Evolutionary conservation across 352 stramenopile species (phyloP).

Genomic region (Phytophthora boehmeriae): DNA sequence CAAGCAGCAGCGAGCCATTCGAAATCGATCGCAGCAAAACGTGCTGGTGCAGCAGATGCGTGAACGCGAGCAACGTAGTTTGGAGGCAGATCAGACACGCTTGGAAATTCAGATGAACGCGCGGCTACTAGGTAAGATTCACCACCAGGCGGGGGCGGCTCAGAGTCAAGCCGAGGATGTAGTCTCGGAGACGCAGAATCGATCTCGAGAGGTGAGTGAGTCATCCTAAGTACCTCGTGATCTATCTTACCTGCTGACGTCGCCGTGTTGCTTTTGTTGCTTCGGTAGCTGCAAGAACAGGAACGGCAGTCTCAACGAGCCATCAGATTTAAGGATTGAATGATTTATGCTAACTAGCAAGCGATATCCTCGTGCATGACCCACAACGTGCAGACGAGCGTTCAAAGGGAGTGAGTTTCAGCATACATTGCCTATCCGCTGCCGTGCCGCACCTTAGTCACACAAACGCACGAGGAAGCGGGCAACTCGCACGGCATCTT

Average conservation of each 20-base stretch:
- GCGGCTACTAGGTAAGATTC: constrained; percentile 74
- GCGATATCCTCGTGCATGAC: constrained; percentile 17
- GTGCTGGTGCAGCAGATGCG: constrained; percentile 72
- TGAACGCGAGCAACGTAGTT: constrained; percentile 63
- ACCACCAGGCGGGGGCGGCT: constrained; percentile 44
- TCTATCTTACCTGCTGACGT: constrained; percentile 2
- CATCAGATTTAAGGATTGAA: constrained; percentile 36
- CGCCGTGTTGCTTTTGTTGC: background rate
- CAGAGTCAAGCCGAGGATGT: constrained; percentile 60
- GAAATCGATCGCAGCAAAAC: constrained; percentile 68
- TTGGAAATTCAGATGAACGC: constrained; percentile 81
- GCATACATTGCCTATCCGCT: constrained; percentile 10
- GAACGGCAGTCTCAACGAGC: constrained; percentile 40
- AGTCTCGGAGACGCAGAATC: constrained; percentile 71
- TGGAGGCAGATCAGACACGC: constrained; percentile 68
- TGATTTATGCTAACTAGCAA: constrained; percentile 36
- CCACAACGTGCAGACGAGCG: constrained; percentile 13
- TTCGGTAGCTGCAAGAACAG: constrained; percentile 54
- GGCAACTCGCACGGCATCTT: constrained; percentile 8
- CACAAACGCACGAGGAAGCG: constrained; percentile 9
- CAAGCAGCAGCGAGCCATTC: constrained; percentile 54
- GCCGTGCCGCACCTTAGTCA: constrained; percentile 1
- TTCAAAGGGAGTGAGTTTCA: constrained; percentile 23
- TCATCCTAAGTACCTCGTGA: background rate
- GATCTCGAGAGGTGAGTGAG: constrained; percentile 65